Evolutionary conservation across 2,329 filamentous ascomycete genomes (phyloP), one percentile per base, ranked within the genome.

Genomic region (Ophiocordyceps camponoti-floridani): DNA sequence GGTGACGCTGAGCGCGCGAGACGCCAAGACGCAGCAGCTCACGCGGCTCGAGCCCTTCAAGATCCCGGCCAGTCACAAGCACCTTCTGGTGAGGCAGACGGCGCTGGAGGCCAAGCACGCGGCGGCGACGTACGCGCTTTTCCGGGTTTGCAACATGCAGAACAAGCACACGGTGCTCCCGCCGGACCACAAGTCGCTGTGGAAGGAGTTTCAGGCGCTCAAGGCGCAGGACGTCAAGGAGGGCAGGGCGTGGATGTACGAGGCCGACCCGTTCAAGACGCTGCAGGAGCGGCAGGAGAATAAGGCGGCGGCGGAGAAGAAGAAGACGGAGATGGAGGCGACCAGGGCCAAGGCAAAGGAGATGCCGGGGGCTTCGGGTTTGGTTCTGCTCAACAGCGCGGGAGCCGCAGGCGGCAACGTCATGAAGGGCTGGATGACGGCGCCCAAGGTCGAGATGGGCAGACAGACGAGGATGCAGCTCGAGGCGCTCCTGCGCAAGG

Each of bases 81-180:
- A 89, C 47, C 68, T 91, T 47, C 82, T 85, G 23, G 69, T 73
- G 44, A 81, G 84, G 57, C 73, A 84, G 7, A 91, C 84, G 4
- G 79, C 87, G 1, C 72, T 96, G 10, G 91, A 98, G 66, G 89
- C 91, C 18, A 80, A 83, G 47, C 89, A 98, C 66, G 91, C 93
- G 51, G 87, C 88, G 9, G 91, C 91, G 4, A 85, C 88, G 0
- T 96, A 93, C 63, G 84, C 81, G 3, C 71, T 98, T 9, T 96
- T 91, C 58, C 75, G 91, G 43, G 84, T 96, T 4, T 89, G 84
- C 61, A 95, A 83, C 57, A 94, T 93, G 79, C 87, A 88, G 62
- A 96, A 96, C 58, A 77, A 95, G 54, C 86, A 94, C 58, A 93
- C 87, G 68, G 89, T 88, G 66, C 71, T 98, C 51, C 91, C 91